Base-by-base conservation (phyloP, 1,284 basidiomycete species). In the Tremellales sp. region DNA sequence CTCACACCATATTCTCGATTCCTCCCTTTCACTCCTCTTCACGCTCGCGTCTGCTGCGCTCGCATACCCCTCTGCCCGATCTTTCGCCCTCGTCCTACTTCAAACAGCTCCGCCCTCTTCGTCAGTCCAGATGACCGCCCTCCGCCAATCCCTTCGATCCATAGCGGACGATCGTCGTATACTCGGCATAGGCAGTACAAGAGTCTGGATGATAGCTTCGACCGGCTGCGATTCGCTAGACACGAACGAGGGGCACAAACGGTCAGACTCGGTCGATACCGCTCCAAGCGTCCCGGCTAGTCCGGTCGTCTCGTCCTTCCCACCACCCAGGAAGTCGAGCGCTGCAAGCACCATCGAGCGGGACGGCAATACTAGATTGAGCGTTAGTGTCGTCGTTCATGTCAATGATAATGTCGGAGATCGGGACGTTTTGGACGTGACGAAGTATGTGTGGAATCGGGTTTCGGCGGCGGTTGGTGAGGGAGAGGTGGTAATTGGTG, bases 351-450 rank as follows among this genome's bases (percentile, higher is more conserved):
- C 39, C 15, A 21, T n/a, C 8, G 27, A 47, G 35, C 23, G 37
- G 25, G 27, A 29, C 17, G 40, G 40, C n/a, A 3, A 35, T 35
- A 42, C 26, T 36, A 47, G 27, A 51, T 53, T 93, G 37, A 82
- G 94, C n/a, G 83, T 89, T 21, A 89, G 89, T 19, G 74, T 94
- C 26, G 83, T 86, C 59, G 74, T 90, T 36, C 87, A 89, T 61
- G 86, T 93, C 15, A 76, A 79, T 43, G 70, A 78, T 31, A 84
- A 86, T 50, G 63, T 87, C 31, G 77, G 77, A 7, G 89, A 93
- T 68, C 78, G 79, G 31, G 87, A 89, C 44, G 79, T 90, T 36
- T 62, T 93, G 43, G 78, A 77, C 15, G 52, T 75, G 1, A 75
- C 72, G 11, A 62, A 63, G 43, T 40, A 64, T 29, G 58, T 59